phyloP scores from a whole-genome alignment of 805 yeast genomes.

The Starmera caribaea region DNA sequence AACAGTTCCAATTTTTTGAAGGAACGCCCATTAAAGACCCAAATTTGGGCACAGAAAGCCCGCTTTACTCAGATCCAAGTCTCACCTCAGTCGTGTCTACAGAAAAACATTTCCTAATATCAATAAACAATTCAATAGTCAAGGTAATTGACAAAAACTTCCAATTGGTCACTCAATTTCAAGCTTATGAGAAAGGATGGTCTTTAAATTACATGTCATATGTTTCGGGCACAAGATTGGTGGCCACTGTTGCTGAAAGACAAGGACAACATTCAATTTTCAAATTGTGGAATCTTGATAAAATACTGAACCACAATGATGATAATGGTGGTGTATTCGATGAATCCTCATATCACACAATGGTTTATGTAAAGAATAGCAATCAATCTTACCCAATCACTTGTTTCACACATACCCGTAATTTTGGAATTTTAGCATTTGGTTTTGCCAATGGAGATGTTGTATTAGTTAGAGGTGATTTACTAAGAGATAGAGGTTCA shows the following conservation, averaged over 20 bases:
- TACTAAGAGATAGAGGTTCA: constrained; percentile 81
- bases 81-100: constrained; percentile 56
- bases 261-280: constrained; percentile 62
- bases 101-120: constrained; percentile 45
- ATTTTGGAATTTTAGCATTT: constrained; percentile 55
- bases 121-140: constrained; percentile 42
- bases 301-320: constrained; percentile 26
- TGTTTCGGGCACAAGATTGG: constrained; percentile 36
- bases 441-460: constrained; percentile 85
- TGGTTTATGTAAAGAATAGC: constrained; percentile 58
- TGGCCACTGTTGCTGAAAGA: constrained; percentile 67
- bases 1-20: constrained; percentile 84
- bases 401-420: constrained; percentile 42
- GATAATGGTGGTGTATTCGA: constrained; percentile 16
- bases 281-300: constrained; percentile 65
- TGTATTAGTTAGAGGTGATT: constrained; percentile 76
- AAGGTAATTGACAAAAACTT: constrained; percentile 47
- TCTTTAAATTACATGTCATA: constrained; percentile 48
- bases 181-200: constrained; percentile 59
- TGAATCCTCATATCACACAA: constrained; percentile 42
- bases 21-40: constrained; percentile 82
- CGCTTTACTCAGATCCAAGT: constrained; percentile 72
- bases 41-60: constrained; percentile 44
- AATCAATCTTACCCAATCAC: constrained; percentile 73
- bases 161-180: constrained; percentile 37